Conservation (phyloP, 306 rosid species). For the Dicorynia guianensis region DNA sequence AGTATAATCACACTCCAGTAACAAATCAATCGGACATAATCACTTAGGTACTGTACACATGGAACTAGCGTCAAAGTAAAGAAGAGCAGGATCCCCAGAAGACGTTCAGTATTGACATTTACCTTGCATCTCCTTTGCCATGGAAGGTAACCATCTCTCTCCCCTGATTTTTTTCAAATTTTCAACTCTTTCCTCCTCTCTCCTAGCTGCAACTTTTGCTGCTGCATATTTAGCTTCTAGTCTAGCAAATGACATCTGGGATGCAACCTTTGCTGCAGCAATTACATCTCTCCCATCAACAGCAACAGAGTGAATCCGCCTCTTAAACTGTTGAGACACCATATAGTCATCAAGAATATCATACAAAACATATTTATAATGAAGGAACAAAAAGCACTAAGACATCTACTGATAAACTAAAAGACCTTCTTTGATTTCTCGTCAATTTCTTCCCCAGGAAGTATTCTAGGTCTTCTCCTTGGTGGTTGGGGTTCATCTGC, state of each 20-base stretch:
- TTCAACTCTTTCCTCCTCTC: slow-evolving; percentile 82
- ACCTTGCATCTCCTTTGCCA: slow-evolving; percentile 68
- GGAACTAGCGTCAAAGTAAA: slow-evolving; percentile 34
- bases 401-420: slow-evolving; percentile 1
- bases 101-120: slow-evolving; percentile 32
- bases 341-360: slow-evolving; percentile 27
- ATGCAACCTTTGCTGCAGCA: slow-evolving; percentile 61
- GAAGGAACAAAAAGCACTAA: slow-evolving; percentile 19
- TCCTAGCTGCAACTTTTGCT: slow-evolving; percentile 68
- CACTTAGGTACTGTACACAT: background rate
- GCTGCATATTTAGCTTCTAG: slow-evolving; percentile 72
- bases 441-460: slow-evolving; percentile 76
- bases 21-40: slow-evolving; percentile 26
- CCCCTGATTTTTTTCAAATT: slow-evolving; percentile 81
- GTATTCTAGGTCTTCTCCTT: slow-evolving; percentile 73
- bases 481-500: slow-evolving; percentile 71
- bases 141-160: slow-evolving; percentile 90
- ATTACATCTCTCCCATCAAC: slow-evolving; percentile 69
- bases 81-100: slow-evolving; percentile 14
- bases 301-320: slow-evolving; percentile 56
- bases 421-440: slow-evolving; percentile 92
- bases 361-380: background rate
- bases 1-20: slow-evolving; percentile 23
- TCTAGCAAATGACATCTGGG: slow-evolving; percentile 69
- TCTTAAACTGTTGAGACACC: slow-evolving; percentile 61